Evolutionary conservation across 805 yeast species (phyloP), one percentile per base, ranked within the genome.

Genomic region (Torulaspora gathmanii): DNA sequence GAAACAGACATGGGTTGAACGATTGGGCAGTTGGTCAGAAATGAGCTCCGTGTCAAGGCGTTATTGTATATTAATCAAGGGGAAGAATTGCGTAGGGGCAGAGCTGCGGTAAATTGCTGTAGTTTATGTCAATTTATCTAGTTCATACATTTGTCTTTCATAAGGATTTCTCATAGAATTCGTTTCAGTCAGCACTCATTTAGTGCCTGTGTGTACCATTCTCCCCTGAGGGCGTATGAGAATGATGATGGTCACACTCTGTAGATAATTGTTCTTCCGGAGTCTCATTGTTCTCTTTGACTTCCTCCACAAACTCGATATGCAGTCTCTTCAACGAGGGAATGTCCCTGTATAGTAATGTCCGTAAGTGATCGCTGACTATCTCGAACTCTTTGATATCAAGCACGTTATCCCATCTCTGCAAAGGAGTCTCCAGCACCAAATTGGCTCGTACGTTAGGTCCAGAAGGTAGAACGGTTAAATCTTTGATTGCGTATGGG

Each of bases 1-100:
- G 99, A 77, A 93, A 93, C 72, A 86, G 81, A 66, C 76, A 76
- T 53, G 95, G 95, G 29, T 75, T 86, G 59, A 93, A 93, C 70
- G 96, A 93, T 70, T 93, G 99, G 99, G 75, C 80, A 44, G 68
- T 64, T 45, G 69, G 70, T 50, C 64, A 70, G 35, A 48, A 52
- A 47, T 42, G 33, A 29, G 39, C 33, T 15, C 30, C 30, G 25
- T 22, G 8, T 10, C 10, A 5, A 6, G 4, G 17, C 35, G 15
- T 22, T 25, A n/a, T 35, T 37, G 46, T 34, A 33, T 40, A 37
- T 25, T 39, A 39, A 10, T 15, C 36, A 39, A n/a, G 19, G 23
- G 19, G 33, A 39, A 26, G 23, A 16, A 11, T 12, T 37, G 17
- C 13, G 19, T 37, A 4, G n/a, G 16, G 4, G 33, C 16, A 30